Conservation (phyloP, 1,284 basidiomycete species). For the Fomes fomentarius region DNA sequence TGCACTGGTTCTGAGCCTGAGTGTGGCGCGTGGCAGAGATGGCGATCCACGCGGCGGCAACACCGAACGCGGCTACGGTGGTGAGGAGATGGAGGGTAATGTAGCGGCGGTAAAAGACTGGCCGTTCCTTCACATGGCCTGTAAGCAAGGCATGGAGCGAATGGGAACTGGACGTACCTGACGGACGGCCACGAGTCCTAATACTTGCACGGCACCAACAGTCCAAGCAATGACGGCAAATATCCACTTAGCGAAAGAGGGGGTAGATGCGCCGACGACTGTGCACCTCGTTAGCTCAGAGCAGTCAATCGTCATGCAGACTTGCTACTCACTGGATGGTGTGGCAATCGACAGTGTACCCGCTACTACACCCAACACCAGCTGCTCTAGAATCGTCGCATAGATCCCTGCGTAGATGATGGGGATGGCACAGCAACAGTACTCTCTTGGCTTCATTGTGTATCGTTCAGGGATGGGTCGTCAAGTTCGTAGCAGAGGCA, state of each 20-base stretch:
- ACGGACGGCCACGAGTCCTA: slow-evolving; percentile 84
- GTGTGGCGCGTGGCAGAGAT: slow-evolving; percentile 77
- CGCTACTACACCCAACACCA: slow-evolving; percentile 67
- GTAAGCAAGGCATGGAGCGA: not conserved
- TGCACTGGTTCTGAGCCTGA: slow-evolving; percentile 69
- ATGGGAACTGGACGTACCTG: slow-evolving; percentile 49
- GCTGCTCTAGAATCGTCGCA: slow-evolving; percentile 76
- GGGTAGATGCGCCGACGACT: slow-evolving; percentile 88
- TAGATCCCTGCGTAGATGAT: slow-evolving; percentile 89
- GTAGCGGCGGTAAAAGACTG: slow-evolving; percentile 77
- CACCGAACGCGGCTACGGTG: slow-evolving; percentile 65
- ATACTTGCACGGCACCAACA: slow-evolving; percentile 69
- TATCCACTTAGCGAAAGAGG: slow-evolving; percentile 73
- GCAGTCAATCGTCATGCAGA: not conserved
- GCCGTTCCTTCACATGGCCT: slow-evolving; percentile 66
- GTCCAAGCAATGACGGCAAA: slow-evolving; percentile 78
- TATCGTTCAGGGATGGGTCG: slow-evolving; percentile 3
- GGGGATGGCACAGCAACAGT: slow-evolving; percentile 86
- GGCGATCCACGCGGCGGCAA: slow-evolving; percentile 81
- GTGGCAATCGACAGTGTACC: slow-evolving; percentile 82
- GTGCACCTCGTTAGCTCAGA: slow-evolving; percentile 9
- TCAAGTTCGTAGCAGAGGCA: slow-evolving; percentile 15
- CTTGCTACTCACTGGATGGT: slow-evolving; percentile 63
- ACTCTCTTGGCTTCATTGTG: slow-evolving; percentile 66
- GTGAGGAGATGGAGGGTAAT: slow-evolving; percentile 67